phyloP scores from a whole-genome alignment of 129 eudicot species.

The Pseudognaphalium luteoalbum region DNA sequence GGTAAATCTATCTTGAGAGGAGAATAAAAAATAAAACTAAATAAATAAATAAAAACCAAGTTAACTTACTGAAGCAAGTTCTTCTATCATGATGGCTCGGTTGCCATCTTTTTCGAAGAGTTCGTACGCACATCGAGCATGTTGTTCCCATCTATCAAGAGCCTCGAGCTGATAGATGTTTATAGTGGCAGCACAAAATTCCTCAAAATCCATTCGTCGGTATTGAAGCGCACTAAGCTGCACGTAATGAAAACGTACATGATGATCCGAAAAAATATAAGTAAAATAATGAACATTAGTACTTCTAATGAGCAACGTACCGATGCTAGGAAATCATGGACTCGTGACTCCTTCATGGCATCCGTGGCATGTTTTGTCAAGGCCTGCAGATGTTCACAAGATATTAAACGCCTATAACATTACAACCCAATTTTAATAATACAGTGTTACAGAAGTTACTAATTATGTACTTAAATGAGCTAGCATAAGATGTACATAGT shows the following conservation, averaged over 20 bases:
- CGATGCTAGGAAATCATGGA: constrained; percentile 74
- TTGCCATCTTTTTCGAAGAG: constrained; percentile 91
- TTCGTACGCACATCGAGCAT: constrained; percentile 91
- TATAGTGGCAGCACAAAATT: constrained; percentile 88
- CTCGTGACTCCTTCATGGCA: constrained; percentile 94
- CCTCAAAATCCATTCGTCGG: constrained; percentile 91
- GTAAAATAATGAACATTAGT: background rate
- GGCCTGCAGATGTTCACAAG: constrained; percentile 48
- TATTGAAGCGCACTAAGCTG: constrained; percentile 91
- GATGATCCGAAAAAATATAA: background rate
- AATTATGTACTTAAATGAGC: background rate
- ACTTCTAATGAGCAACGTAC: constrained; percentile 33
- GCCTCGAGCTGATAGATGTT: constrained; percentile 93
- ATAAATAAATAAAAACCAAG: too few relatives aligned
- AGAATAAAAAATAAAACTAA: background rate
- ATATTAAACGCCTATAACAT: constrained; percentile 4
- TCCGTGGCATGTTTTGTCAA: constrained; percentile 85
- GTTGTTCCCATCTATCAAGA: constrained; percentile 94
- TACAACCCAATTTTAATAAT: constrained; percentile 3
- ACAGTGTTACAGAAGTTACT: background rate
- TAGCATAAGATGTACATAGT: constrained; percentile 10
- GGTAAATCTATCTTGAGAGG: background rate
- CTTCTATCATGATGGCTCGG: constrained; percentile 83
- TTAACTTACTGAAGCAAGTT: constrained; percentile 83
- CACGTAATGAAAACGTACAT: background rate